Conservation (phyloP, 2,329 filamentous ascomycete species). For the Hortaea sp. region DNA sequence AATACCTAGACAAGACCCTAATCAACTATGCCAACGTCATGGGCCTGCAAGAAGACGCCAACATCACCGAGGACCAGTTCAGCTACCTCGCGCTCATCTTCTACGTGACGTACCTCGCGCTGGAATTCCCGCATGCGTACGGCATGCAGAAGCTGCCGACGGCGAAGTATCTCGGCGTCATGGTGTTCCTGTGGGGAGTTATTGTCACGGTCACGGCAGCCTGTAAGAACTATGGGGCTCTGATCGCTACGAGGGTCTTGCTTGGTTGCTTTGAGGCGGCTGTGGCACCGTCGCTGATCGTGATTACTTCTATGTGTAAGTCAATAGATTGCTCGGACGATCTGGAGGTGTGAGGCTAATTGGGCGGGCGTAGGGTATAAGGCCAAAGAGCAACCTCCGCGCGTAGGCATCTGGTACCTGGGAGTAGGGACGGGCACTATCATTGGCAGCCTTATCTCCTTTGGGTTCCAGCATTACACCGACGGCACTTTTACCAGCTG, state of each 20-base stretch:
- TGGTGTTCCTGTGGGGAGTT: constrained; percentile 37
- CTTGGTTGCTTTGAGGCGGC: constrained; percentile 46
- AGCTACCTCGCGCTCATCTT: constrained; percentile 26
- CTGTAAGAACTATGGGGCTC: constrained; percentile 40
- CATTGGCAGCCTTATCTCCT: constrained; percentile 46
- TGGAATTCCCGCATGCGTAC: constrained; percentile 35
- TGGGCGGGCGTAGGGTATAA: constrained; percentile 15
- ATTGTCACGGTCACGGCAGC: constrained; percentile 40
- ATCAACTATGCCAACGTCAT: constrained; percentile 26
- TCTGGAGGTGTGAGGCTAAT: neutral
- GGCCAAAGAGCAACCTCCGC: constrained; percentile 47
- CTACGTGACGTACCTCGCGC: constrained; percentile 28
- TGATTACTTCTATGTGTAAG: constrained; percentile 41
- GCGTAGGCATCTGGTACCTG: constrained; percentile 57
- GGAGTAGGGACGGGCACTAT: constrained; percentile 51
- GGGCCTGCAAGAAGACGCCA: constrained; percentile 29
- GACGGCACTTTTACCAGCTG: constrained; percentile 33
- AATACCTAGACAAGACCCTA: constrained; percentile 33
- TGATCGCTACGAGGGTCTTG: constrained; percentile 41
- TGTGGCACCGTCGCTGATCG: constrained; percentile 44
- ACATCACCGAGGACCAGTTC: constrained; percentile 27
- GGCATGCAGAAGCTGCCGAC: constrained; percentile 44
- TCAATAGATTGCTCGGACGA: neutral
- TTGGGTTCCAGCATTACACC: constrained; percentile 41
- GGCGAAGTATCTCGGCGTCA: constrained; percentile 41